A percentile compares a stretch with the other conserved stretches of the same genome.
Evolutionary conservation across 1,139 yeast species (phyloP).

Genomic region (Pichia sp.): DNA sequence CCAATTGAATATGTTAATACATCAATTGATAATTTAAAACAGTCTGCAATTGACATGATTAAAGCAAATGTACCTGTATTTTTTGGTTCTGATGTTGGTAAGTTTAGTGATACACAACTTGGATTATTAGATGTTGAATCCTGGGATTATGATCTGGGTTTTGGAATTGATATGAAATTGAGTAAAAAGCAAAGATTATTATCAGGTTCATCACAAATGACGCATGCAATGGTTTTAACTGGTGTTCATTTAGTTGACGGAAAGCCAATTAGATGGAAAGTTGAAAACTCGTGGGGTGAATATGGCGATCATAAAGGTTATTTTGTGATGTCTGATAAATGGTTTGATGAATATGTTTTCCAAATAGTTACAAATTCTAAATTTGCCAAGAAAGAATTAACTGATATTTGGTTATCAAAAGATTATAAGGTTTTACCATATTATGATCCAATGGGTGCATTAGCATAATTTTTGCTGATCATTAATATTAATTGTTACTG

Average conservation of each 20-base stretch:
- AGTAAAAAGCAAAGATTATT: constrained; percentile 48
- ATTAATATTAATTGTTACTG: background rate
- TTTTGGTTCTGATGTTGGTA: constrained; percentile 66
- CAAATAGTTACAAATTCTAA: constrained; percentile 53
- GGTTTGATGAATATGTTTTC: constrained; percentile 63
- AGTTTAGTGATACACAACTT: constrained; percentile 40
- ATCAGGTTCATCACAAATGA: constrained; percentile 56
- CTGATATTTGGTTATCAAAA: constrained; percentile 44
- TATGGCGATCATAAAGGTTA: constrained; percentile 55
- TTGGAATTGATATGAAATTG: constrained; percentile 44
- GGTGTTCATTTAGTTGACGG: constrained; percentile 50
- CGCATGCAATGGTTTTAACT: constrained; percentile 64
- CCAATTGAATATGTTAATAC: constrained; percentile 59
- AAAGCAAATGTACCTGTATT: constrained; percentile 59
- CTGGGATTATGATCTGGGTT: constrained; percentile 51
- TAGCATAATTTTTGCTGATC: background rate
- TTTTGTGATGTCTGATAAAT: constrained; percentile 56
- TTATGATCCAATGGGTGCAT: constrained; percentile 58
- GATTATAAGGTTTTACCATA: constrained; percentile 50
- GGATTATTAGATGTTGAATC: constrained; percentile 53
- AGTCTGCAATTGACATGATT: constrained; percentile 52
- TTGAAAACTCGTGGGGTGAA: constrained; percentile 67
- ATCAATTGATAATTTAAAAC: constrained; percentile 42
- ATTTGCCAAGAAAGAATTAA: constrained; percentile 40
- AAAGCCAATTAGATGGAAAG: constrained; percentile 59